Base-by-base conservation (phyloP, 2,329 filamentous ascomycete species). In the Exophiala phaeomuriformis region DNA sequence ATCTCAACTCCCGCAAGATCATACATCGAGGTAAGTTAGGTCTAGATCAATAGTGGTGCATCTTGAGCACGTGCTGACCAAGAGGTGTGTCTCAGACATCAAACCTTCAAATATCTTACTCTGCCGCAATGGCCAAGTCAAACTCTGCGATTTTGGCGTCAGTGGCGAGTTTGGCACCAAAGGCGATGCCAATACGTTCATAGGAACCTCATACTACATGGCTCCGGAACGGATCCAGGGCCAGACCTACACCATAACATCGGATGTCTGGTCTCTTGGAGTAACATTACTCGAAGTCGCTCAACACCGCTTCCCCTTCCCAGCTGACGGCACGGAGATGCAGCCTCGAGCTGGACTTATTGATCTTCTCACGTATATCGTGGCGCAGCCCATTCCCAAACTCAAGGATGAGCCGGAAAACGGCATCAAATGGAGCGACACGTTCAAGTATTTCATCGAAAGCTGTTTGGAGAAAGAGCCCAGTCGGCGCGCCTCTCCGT, bases 171-270 rank as follows among this genome's bases (percentile, higher is more conserved):
- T 97, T 67, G 94, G 93, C 61, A 98, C 93, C 47, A 97, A 98
- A 71, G 93, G 93, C 50, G 93, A 97, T 68, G 93, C 93, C 61
- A 96, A 97, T 69, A 98, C 93, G 0, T 98, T 98, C 67, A 98
- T 98, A 67, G 93, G 93, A 59, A 98, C 93, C 8, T 95, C 88
- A 57, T 98, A 97, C 69, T 98, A 98, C 76, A 98, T 98, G 93
- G 93, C 93, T 3, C 93, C 93, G 0, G 93, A 98, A 71, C 86
- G 93, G 49, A 98, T 98, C 69, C 96, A 93, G 1, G 93, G 93
- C 54, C 89, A 97, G 74, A 91, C 86, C 47, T 98, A 98, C 71
- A 98, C 91, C 57, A 98, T 98, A 70, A 98, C 91, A 1, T 95
- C 90, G 5, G 93, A 98, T 64, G 93, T 98, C 52, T 98, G 93